A percentile compares a stretch with the other conserved stretches of the same genome.
These are phyloP conservation scores for Oryza longistaminata DNA, from an alignment of 176 grass and related monocot species.

Conservation along the genomic window DNA sequence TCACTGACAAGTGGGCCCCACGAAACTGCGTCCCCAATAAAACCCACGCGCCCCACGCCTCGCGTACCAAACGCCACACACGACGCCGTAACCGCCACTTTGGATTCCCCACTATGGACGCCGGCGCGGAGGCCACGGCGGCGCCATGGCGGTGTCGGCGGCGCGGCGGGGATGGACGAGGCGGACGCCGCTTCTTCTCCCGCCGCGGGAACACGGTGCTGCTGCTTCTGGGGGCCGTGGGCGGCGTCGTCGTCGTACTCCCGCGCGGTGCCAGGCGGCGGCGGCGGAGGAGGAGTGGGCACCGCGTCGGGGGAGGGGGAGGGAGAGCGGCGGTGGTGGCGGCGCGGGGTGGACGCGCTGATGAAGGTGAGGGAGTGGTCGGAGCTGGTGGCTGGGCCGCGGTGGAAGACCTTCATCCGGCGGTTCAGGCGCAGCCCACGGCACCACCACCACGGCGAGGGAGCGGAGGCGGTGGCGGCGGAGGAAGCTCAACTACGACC, in stretches of 20 bases:
- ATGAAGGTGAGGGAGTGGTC: slow-evolving; percentile 98
- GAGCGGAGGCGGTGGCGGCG: not conserved
- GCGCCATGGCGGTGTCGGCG: not conserved
- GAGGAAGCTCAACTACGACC: slow-evolving; percentile 74
- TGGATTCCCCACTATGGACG: slow-evolving; percentile 1
- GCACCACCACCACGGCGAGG: not conserved
- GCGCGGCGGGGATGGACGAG: slow-evolving; percentile 22
- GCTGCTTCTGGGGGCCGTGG: slow-evolving; percentile 71
- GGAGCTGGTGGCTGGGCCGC: slow-evolving; percentile 83
- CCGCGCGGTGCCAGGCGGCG: not conserved
- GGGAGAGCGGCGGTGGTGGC: slow-evolving; percentile 56
- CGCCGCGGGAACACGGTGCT: slow-evolving; percentile 45
- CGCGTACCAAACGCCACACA: not conserved
- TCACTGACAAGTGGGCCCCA: not conserved
- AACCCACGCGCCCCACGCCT: not conserved
- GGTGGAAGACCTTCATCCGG: slow-evolving; percentile 98
- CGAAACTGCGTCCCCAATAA: slow-evolving; percentile 24
- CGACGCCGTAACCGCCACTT: not conserved
- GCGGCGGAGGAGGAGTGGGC: slow-evolving; percentile 41
- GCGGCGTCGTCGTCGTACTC: slow-evolving; percentile 25
- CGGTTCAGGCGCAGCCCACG: slow-evolving; percentile 55
- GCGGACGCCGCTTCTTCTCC: slow-evolving; percentile 53
- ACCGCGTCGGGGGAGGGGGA: slow-evolving; percentile 21
- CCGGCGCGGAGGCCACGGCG: slow-evolving; percentile 12
- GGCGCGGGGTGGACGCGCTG: slow-evolving; percentile 53